These are phyloP conservation scores for Elongisporangium prolatum DNA, from an alignment of 352 stramenopile genomes.

Conservation along the genomic window DNA sequence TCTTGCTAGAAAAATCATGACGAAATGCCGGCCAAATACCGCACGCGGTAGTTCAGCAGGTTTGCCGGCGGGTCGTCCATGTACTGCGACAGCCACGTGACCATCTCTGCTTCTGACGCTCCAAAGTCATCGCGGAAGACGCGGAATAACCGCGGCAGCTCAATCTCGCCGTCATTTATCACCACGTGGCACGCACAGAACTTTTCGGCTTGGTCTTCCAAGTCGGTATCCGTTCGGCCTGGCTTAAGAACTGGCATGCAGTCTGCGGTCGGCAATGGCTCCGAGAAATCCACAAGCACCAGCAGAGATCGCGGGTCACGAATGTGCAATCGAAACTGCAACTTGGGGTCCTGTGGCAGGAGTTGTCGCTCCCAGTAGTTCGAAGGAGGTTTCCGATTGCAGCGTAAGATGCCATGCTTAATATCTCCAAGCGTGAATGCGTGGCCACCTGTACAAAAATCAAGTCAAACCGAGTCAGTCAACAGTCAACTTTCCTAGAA, in stretches of 20 bases:
- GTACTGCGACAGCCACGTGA: conserved; percentile 84
- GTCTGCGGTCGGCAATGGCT: conserved; percentile 47
- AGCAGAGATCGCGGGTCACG: conserved; percentile 78
- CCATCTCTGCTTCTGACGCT: conserved; percentile 77
- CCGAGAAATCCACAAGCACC: conserved; percentile 72
- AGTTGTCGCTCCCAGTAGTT: conserved; percentile 87
- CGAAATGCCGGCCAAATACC: conserved; percentile 66
- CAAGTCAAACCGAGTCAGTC: conserved; percentile 1
- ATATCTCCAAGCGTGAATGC: conserved; percentile 83
- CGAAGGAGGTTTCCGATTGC: conserved; percentile 83
- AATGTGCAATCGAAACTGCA: conserved; percentile 84
- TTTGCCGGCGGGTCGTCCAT: conserved; percentile 67
- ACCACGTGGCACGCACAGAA: conserved; percentile 66
- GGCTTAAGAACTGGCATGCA: conserved; percentile 79
- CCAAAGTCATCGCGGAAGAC: conserved; percentile 87
- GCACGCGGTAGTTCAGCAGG: conserved; percentile 74
- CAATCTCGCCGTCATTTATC: conserved; percentile 60
- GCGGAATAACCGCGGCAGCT: conserved; percentile 70
- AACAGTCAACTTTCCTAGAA: conserved; percentile 2
- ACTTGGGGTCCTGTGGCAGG: conserved; percentile 73
- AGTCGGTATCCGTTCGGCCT: conserved; percentile 77
- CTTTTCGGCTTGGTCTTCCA: conserved; percentile 78
- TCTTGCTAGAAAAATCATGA: conserved; percentile 53
- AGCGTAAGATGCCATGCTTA: conserved; percentile 83
- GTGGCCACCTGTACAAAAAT: conserved; percentile 42